phyloP scores from a whole-genome alignment of 441 rosid species.

The Oxalis stricta region DNA sequence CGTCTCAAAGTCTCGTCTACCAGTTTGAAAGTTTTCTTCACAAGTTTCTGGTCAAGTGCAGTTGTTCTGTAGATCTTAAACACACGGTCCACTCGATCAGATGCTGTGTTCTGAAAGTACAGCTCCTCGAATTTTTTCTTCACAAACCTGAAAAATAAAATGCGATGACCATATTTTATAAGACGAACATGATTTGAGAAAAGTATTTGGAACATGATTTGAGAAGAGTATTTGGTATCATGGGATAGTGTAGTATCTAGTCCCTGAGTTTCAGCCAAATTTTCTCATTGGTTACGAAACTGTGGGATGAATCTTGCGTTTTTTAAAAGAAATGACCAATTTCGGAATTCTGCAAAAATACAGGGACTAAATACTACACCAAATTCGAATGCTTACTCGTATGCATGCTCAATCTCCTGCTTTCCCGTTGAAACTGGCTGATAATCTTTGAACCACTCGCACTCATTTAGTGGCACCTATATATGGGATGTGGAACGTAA shows the following conservation, averaged over 20 bases:
- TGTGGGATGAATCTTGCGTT: too few species aligned
- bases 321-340: too few species aligned
- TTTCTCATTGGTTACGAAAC: too few species aligned
- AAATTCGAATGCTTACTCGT: slow-evolving; percentile 49
- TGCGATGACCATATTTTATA: too few species aligned
- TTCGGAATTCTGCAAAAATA: too few species aligned
- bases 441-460: slow-evolving; percentile 91
- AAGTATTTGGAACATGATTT: too few species aligned
- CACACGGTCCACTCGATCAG: slow-evolving; percentile 80
- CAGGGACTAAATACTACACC: neutral
- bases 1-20: slow-evolving; percentile 92
- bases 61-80: slow-evolving; percentile 91
- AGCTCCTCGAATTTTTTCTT: slow-evolving; percentile 93
- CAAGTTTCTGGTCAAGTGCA: slow-evolving; percentile 90
- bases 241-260: too few species aligned
- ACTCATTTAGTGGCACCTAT: slow-evolving; percentile 70
- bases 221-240: too few species aligned
- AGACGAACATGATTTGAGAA: too few species aligned
- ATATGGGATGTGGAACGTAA: neutral
- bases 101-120: slow-evolving; percentile 76
- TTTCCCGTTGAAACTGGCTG: slow-evolving; percentile 74
- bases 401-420: slow-evolving; percentile 86
- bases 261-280: too few species aligned
- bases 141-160: slow-evolving; percentile 41
- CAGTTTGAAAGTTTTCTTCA: slow-evolving; percentile 96